Evolutionary conservation across 441 rosid genomes (phyloP), one percentile per base, ranked within the genome.

Genomic region (Syzygium syzygioides): DNA sequence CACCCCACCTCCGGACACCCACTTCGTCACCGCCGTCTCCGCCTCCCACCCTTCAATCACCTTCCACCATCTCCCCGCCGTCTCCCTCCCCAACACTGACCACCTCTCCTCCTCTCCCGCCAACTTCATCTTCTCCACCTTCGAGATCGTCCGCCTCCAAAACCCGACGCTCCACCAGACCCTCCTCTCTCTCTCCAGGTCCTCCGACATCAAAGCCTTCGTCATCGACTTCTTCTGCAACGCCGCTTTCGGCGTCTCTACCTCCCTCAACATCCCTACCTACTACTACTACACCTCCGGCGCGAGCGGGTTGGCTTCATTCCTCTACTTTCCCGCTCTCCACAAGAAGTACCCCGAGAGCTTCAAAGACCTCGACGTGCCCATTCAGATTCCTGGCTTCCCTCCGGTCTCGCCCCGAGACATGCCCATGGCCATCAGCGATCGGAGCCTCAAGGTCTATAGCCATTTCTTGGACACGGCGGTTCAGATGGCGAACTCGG

Each of bases 21-120:
- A 91, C 59, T 62, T 92, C 86, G 80, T 94, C 4, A 7, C 32
- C 92, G 88, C 48, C 88, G 90, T 79, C 86, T 90, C 85, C 55
- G 90, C 89, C 87, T 41, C 68, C 83, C 87, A 71, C 90, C 79
- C 79, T 18, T 68, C 79, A 18, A 68, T 68, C 48, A 68, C 48
- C 79, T 68, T 68, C 48, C 79, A 34, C 26, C 79, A 68, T 19
- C 48, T 68, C 2, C 79, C 79, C 7, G 25, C 48, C 14, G 2
- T 68, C 48, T 34, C 79, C 79, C 7, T 68, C 79, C 79, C 79
- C 79, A 68, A 68, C 14, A 9, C 79, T 14, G 26, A 34, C 79
- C 48, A 68, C 79, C 79, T 34, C 79, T 68, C 79, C 79, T 68
- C 48, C 79, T 68, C 79, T 68, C 79, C 79, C 79, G 79, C 48